Evolutionary conservation across 257 asterid genomes (phyloP).

Genomic region (Lithospermum erythrorhizon): DNA sequence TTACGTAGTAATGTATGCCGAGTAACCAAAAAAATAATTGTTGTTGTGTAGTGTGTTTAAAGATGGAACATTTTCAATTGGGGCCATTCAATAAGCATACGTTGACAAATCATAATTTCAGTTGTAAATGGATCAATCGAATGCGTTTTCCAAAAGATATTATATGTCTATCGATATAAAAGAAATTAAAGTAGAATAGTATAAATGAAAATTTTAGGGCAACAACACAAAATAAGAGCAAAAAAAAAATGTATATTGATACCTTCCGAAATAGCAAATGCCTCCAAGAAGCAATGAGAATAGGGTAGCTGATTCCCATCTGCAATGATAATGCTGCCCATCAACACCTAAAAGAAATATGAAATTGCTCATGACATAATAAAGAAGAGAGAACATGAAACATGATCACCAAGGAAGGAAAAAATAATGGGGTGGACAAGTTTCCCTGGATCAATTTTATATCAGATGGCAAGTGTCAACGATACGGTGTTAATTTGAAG

Average conservation of each 20-base stretch:
- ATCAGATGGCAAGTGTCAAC: neutral
- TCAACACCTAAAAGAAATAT: conserved; percentile 60
- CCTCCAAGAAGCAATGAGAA: conserved; percentile 80
- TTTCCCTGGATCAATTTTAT: neutral
- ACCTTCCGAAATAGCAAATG: conserved; percentile 87
- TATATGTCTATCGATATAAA: neutral
- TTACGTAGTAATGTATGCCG: neutral
- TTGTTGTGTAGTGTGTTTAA: no score
- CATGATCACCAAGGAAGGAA: neutral
- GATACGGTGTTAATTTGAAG: neutral
- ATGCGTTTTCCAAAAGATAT: neutral
- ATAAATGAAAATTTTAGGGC: no score
- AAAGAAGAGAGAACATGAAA: conserved; percentile 5
- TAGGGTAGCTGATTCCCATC: conserved; percentile 87
- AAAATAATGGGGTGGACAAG: neutral
- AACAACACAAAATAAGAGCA: neutral
- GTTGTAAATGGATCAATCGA: neutral
- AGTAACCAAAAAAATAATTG: no score
- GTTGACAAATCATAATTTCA: neutral
- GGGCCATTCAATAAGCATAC: neutral
- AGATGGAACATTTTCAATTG: no score
- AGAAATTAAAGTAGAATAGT: neutral
- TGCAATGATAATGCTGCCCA: conserved; percentile 78
- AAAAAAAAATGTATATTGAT: conserved; percentile 5
- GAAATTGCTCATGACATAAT: conserved; percentile 28